Evolutionary conservation across 495 filamentous ascomycete genomes (phyloP).

Genomic region (Daldinia loculata): DNA sequence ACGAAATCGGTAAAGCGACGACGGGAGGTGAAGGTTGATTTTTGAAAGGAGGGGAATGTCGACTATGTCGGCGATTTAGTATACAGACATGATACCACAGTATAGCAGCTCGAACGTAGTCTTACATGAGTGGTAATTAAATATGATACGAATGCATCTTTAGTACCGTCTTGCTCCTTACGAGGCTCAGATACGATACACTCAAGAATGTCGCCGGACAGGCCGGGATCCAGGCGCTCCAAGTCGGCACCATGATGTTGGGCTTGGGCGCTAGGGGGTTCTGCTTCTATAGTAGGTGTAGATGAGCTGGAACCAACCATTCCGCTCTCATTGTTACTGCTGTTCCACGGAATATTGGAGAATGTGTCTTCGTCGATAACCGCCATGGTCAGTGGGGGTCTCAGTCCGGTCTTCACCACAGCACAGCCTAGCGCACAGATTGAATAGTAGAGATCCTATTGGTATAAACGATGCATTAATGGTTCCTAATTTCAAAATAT

Average conservation of each 20-base stretch:
- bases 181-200: conserved; percentile 81
- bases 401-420: conserved; percentile 16
- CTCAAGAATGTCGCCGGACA: conserved; percentile 82
- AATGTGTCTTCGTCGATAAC: conserved; percentile 61
- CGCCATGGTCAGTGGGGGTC: conserved; percentile 50
- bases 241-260: conserved; percentile 44
- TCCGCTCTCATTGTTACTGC: conserved; percentile 44
- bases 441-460: conserved; percentile 1
- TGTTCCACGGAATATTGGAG: conserved; percentile 61
- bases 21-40: conserved; percentile 75
- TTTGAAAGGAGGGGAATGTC: conserved; percentile 91
- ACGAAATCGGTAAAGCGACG: conserved; percentile 97
- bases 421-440: conserved; percentile 20
- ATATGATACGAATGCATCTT: conserved; percentile 96
- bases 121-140: conserved; percentile 88
- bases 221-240: conserved; percentile 66
- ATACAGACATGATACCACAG: not conserved
- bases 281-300: conserved; percentile 40
- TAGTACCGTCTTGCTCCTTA: conserved; percentile 97
- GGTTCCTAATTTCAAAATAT: not conserved
- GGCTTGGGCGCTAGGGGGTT: conserved; percentile 40
- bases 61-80: conserved; percentile 65
- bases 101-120: conserved; percentile 24
- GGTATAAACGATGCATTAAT: conserved; percentile 6
- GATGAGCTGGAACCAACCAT: conserved; percentile 35